Evolutionary conservation across 768 basidiomycete genomes (phyloP), one percentile per base, ranked within the genome.

Genomic region (Mycena galopus): DNA sequence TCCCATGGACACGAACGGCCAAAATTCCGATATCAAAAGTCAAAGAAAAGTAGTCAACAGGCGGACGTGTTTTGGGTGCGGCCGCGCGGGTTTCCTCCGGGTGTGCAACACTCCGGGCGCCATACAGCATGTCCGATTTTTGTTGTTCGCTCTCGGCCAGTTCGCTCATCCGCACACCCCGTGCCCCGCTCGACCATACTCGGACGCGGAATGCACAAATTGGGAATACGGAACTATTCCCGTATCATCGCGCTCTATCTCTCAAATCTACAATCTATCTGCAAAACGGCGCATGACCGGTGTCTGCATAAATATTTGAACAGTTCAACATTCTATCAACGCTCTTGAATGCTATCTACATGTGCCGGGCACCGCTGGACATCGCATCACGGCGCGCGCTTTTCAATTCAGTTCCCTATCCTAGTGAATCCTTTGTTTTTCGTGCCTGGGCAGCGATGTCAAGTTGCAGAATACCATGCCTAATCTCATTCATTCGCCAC

Each of bases 361-460:
- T 47, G 32, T 55, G 27, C 9, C 53, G 35, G 35, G 8, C 17
- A 39, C 14, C 12, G 39, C 4, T 14, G 3, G 39, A 39, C 39
- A 39, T 39, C 39, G 12, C 39, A 14, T 14, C 12, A 39, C 7
- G 39, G 39, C 12, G 12, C 3, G 39, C 23, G 12, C 51, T n/a
- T n/a, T n/a, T 53, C 50, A 17, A 66, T 57, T 67, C 33, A 29
- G 35, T 35, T 56, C 37, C 14, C 27, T 50, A 56, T 56, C 56
- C 56, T 35, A 6, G 10, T 35, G 8, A n/a, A n/a, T 27, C 39
- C 56, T 55, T 60, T 53, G 30, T 23, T 35, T 64, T 58, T 64
- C 69, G 56, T 21, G 44, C 44, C 44, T 47, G 44, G 62, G 27
- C 64, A 37, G 39, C 47, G 17, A 63, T 69, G 68, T 64, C 68